These are phyloP conservation scores for Crithidia fasciculata DNA, from an alignment of 208 protist genomes.

Conservation along the genomic window DNA sequence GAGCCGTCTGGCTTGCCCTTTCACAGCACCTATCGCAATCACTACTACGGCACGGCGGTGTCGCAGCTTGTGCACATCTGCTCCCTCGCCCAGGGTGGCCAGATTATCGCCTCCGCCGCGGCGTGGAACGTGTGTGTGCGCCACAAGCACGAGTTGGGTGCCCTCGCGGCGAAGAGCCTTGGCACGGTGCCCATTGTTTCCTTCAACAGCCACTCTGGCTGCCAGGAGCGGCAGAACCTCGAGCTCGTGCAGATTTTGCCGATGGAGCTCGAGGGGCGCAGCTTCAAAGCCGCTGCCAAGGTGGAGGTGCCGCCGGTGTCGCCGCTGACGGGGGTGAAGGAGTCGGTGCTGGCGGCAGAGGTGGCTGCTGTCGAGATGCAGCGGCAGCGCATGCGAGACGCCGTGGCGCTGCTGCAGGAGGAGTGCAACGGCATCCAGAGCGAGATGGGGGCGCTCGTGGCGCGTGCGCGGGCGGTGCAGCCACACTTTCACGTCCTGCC, in stretches of 20 bases:
- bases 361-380: slow-evolving; percentile 65
- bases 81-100: slow-evolving; percentile 77
- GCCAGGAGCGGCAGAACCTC: slow-evolving; percentile 73
- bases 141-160: slow-evolving; percentile 61
- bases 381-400: slow-evolving; percentile 49
- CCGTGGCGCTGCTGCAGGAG: slow-evolving; percentile 52
- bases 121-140: slow-evolving; percentile 72
- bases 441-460: slow-evolving; percentile 44
- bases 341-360: slow-evolving; percentile 61
- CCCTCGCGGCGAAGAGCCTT: slow-evolving; percentile 52
- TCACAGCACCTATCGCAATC: slow-evolving; percentile 53
- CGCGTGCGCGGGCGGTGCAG: slow-evolving; percentile 45
- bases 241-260: slow-evolving; percentile 69
- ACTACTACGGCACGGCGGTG: slow-evolving; percentile 87
- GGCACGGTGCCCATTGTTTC: slow-evolving; percentile 68
- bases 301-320: slow-evolving; percentile 37
- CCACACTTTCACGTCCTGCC: slow-evolving; percentile 85
- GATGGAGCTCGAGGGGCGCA: slow-evolving; percentile 45
- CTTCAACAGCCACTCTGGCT: slow-evolving; percentile 70
- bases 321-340: slow-evolving; percentile 49
- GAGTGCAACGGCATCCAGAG: slow-evolving; percentile 60
- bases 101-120: slow-evolving; percentile 69
- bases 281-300: slow-evolving; percentile 48
- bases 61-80: slow-evolving; percentile 78
- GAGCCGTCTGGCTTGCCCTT: slow-evolving; percentile 70